phyloP scores from a whole-genome alignment of 345 rosid genomes.

The Passiflora organensis region DNA sequence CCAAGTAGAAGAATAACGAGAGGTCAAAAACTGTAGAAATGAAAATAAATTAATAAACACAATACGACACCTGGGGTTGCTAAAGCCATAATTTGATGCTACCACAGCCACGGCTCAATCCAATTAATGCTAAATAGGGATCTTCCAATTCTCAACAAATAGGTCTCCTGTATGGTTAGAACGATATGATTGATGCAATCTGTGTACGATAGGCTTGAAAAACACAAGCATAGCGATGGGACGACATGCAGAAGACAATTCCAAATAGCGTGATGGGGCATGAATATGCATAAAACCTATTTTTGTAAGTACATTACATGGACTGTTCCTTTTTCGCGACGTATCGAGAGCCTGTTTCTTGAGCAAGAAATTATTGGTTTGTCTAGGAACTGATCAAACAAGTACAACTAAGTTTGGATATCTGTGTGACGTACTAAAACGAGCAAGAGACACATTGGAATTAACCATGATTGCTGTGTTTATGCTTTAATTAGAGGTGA shows the following conservation, averaged over 20 bases:
- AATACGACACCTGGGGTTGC: too few species aligned
- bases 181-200: slow-evolving; percentile 28
- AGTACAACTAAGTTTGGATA: neutral
- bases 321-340: neutral
- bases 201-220: slow-evolving; percentile 12
- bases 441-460: neutral
- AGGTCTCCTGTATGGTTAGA: slow-evolving; percentile 21
- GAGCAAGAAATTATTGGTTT: slow-evolving; percentile 13
- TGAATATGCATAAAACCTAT: too few species aligned
- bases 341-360: slow-evolving; percentile 7
- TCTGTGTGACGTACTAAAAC: neutral
- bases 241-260: slow-evolving; percentile 31
- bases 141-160: slow-evolving; percentile 8
- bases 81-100: slow-evolving; percentile 4
- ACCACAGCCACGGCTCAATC: neutral
- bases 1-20: too few species aligned
- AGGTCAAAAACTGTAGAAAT: too few species aligned
- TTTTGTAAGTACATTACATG: neutral
- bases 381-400: neutral
- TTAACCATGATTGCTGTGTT: neutral
- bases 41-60: too few species aligned
- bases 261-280: slow-evolving; percentile 16
- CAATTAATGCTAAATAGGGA: slow-evolving; percentile 6
- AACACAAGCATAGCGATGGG: slow-evolving; percentile 15
- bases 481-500: neutral